Evolutionary conservation across 192 early-diverging fungal genomes (phyloP).

Genomic region (Podochytrium sp.): DNA sequence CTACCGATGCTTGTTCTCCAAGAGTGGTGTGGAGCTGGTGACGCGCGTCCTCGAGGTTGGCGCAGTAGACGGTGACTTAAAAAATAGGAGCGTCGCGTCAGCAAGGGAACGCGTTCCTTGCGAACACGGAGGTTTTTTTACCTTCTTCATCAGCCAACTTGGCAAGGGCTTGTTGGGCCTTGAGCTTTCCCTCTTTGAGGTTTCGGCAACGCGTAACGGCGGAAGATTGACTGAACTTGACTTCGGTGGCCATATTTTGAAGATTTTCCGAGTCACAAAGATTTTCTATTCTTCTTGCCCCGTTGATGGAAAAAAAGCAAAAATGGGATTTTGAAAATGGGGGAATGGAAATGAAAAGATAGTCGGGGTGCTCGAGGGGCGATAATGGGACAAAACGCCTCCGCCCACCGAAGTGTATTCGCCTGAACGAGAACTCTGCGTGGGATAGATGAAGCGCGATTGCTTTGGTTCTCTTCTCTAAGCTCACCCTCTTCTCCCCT

Average conservation of each 20-base stretch:
- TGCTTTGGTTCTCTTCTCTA: too few relatives aligned
- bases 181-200: conserved; percentile 30
- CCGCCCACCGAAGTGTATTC: too few relatives aligned
- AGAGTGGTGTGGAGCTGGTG: conserved; percentile 22
- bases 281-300: too few relatives aligned
- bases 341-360: too few relatives aligned
- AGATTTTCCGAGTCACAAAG: too few relatives aligned
- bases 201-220: conserved; percentile 30
- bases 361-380: too few relatives aligned
- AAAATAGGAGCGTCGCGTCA: neutral
- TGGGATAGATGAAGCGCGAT: too few relatives aligned
- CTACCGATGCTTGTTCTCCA: conserved; percentile 7
- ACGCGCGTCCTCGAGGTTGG: conserved; percentile 35
- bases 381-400: too few relatives aligned
- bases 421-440: too few relatives aligned
- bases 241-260: neutral
- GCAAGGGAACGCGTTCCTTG: neutral
- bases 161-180: conserved; percentile 24
- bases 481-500: too few relatives aligned
- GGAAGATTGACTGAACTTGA: conserved; percentile 20
- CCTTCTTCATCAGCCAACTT: conserved; percentile 39
- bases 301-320: too few relatives aligned
- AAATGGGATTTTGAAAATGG: too few relatives aligned
- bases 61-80: conserved; percentile 25
- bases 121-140: neutral